Base-by-base conservation (phyloP, 495 filamentous ascomycete genomes). In the Bombardia bombarda region DNA sequence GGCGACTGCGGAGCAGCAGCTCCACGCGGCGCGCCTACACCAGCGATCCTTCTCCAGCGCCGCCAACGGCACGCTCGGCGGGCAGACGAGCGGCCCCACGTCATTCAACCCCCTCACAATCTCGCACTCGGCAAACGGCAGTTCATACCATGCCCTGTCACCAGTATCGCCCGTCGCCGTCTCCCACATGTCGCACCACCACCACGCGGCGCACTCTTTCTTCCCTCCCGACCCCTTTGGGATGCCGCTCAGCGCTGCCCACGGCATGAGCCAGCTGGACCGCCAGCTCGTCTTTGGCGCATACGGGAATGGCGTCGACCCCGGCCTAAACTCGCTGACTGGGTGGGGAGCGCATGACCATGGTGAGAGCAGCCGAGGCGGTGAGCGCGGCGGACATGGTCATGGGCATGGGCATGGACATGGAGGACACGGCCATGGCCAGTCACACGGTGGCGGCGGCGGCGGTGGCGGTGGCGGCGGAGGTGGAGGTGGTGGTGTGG, bases 221-320 rank as follows among this genome's bases (percentile, higher is more conserved):
- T 77, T 64, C 67, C 71, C 67, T 43, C 69, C 40, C 44, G 65
- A 71, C 34, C 49, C 69, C 2, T 62, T 73, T 32, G 55, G 58
- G 16, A 49, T 70, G 17, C 58, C 72, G 6, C 40, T 59, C 2
- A 46, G 28, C 16, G 31, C 56, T 7, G 38, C 65, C 58, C 23
- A 74, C 28, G 61, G 59, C 17, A 57, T 77, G 38, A 74, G 75
- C 3, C 79, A 84, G 52, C 73, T 89, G 8, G 85, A 88, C 55
- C 75, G 84, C 0, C 85, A 87, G 51, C 78, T 89, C 37, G 82
- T 88, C 10, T 86, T 86, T 50, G 82, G 81, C 45, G 84, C 83
- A 1, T 90, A 88, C 51, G 69, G 71, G n/a, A 77, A 51, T n/a
- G 42, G 45, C 16, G 43, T 53, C 13, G 55, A 55, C 16, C 45